Evolutionary conservation across 2,329 filamentous ascomycete species (phyloP).

Genomic region (Verruconis gallopava): DNA sequence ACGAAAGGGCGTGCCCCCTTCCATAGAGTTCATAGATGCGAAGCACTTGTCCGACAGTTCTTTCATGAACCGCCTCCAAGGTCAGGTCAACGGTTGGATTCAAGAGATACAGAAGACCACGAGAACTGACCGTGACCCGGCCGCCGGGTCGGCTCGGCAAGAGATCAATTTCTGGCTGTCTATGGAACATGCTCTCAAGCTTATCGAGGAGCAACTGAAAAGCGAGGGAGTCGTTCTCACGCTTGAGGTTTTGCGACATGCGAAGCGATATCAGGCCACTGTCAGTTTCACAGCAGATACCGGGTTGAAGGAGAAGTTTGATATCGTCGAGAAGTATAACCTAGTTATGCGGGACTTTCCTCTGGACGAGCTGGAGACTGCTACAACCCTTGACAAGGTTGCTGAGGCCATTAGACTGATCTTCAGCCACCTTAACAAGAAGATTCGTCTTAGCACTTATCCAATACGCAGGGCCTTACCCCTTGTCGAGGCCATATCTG

Average conservation of each 20-base stretch:
- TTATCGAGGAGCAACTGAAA: slow-evolving; percentile 76
- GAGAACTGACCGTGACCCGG: slow-evolving; percentile 67
- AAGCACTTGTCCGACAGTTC: slow-evolving; percentile 73
- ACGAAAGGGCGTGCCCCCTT: slow-evolving; percentile 48
- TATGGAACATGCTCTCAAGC: slow-evolving; percentile 87
- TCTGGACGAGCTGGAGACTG: slow-evolving; percentile 83
- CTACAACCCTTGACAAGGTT: slow-evolving; percentile 76
- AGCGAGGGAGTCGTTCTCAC: slow-evolving; percentile 85
- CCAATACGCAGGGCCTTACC: slow-evolving; percentile 82
- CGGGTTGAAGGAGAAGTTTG: slow-evolving; percentile 87
- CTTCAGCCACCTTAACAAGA: slow-evolving; percentile 93
- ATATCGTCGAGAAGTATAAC: slow-evolving; percentile 97
- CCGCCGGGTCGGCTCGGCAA: slow-evolving; percentile 71
- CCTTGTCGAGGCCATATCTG: slow-evolving; percentile 93
- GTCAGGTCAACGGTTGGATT: slow-evolving; percentile 94
- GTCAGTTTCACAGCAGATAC: slow-evolving; percentile 96
- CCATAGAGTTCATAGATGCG: slow-evolving; percentile 64
- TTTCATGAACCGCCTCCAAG: slow-evolving; percentile 87
- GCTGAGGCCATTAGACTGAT: slow-evolving; percentile 82
- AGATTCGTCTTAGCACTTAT: slow-evolving; percentile 90
- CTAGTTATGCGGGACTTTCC: slow-evolving; percentile 98
- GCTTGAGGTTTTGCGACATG: slow-evolving; percentile 87
- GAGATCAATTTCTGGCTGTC: slow-evolving; percentile 99
- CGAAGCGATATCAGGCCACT: slow-evolving; percentile 94
- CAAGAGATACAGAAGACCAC: slow-evolving; percentile 96